phyloP scores from a whole-genome alignment of 257 asterid species.

The Lavandula angustifolia region DNA sequence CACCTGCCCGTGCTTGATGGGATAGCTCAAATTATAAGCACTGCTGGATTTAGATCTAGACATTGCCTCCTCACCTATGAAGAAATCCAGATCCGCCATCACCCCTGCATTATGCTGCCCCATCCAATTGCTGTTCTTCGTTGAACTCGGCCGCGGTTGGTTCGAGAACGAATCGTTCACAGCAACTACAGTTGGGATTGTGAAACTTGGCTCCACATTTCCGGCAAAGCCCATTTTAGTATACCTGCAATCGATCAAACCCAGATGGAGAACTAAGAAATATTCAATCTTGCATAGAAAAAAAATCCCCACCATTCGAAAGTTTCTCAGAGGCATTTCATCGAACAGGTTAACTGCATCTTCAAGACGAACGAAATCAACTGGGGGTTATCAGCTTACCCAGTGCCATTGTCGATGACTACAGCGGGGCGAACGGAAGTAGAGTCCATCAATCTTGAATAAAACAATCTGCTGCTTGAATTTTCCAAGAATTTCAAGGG shows the following conservation, averaged over 20 bases:
- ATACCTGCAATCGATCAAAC: conserved; percentile 49
- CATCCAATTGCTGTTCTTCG: conserved; percentile 70
- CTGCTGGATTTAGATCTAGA: conserved; percentile 75
- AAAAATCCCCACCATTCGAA: too few relatives aligned
- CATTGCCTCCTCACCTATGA: conserved; percentile 84
- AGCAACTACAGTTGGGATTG: conserved; percentile 86
- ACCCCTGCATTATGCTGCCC: conserved; percentile 94
- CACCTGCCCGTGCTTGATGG: conserved; percentile 90
- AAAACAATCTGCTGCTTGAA: conserved; percentile 41
- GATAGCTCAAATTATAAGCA: conserved; percentile 69
- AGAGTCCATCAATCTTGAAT: conserved; percentile 59
- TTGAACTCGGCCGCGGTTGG: conserved; percentile 60
- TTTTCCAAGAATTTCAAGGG: conserved; percentile 49
- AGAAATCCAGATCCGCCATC: conserved; percentile 98
- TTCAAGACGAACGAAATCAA: background rate
- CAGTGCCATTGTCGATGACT: conserved; percentile 96
- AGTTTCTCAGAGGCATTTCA: conserved; percentile 32
- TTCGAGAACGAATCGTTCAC: conserved; percentile 75
- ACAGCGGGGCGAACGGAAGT: conserved; percentile 86
- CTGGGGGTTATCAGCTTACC: conserved; percentile 39
- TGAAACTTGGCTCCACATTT: conserved; percentile 93
- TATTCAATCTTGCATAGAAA: conserved; percentile 7
- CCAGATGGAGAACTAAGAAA: background rate
- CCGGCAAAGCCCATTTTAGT: conserved; percentile 98
- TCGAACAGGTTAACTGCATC: conserved; percentile 36